Base-by-base conservation (phyloP, 2,329 filamentous ascomycete genomes). In the Verticillium nonalfalfae region DNA sequence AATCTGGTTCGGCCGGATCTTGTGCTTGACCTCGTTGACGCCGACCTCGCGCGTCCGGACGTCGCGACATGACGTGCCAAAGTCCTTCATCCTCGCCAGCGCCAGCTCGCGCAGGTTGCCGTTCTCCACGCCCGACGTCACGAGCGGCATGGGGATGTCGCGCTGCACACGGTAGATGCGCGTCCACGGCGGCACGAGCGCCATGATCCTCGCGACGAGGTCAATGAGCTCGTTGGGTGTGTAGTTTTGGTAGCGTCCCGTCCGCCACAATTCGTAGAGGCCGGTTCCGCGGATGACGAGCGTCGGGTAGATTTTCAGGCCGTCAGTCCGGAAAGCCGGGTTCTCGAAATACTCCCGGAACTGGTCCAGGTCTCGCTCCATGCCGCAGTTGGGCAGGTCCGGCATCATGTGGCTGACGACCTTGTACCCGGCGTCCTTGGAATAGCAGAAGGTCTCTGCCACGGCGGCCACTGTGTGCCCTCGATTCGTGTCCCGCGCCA, bases 401-500 rank as follows among this genome's bases (percentile, higher is more conserved):
- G 95, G 95, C 95, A 99, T 99, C 95, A 99, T 99, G 77, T 99
- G 95, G 67, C 91, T 96, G 65, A 99, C 95, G 1, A 99, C 95
- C 75, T 99, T 99, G 84, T 97, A 99, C 1, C 95, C 95, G 6
- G 96, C 93, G 74, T 99, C 96, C 76, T 99, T 99, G 65, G 95
- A 88, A n/a, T 97, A 82, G 67, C 91, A 96, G 73, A 99, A 99
- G 0, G 95, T 99, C 76, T 99, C 93, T 35, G 93, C 94, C 0
- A 99, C 95, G 1, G 96, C 86, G 7, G 93, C 92, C 31, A 99
- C 95, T 0, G 95, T 99, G 75, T 99, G 95, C 0, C 95, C 95
- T 71, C 95, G 86, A 75, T 99, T 99, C 1, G 95, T 97, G 76
- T 99, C 95, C 70, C 95, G 85, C n/a, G 95, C 95, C 15, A 99